These are phyloP conservation scores for Eimeria praecox DNA, from an alignment of 169 alveolate genomes.

Conservation along the genomic window DNA sequence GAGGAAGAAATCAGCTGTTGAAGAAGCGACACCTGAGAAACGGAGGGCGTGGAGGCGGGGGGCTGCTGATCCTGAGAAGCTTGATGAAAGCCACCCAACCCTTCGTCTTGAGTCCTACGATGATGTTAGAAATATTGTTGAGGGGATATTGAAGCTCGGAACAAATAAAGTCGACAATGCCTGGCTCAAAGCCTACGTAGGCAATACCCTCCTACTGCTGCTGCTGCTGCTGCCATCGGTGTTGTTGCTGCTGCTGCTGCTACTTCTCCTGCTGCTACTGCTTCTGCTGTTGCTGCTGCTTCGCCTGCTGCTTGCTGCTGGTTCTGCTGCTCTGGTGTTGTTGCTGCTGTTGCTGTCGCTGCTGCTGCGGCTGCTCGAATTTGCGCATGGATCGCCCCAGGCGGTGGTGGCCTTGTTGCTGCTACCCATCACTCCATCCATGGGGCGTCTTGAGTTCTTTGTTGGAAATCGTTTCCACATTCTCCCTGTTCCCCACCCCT, in stretches of 20 bases:
- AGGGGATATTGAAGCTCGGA: constrained; percentile 60
- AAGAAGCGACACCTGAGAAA: constrained; percentile 31
- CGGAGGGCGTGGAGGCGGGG: constrained; percentile 28
- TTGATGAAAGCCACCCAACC: constrained; percentile 39
- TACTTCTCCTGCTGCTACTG: not conserved
- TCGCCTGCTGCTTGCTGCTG: not conserved
- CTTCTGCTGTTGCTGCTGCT: not conserved
- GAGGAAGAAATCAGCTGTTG: constrained; percentile 53
- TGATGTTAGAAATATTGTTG: constrained; percentile 56
- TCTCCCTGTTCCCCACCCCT: no score
- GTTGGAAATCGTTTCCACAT: no score
- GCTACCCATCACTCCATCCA: no score
- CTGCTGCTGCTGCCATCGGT: not conserved
- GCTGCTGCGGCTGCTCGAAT: not conserved
- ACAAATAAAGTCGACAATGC: constrained; percentile 27
- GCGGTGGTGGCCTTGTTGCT: no score
- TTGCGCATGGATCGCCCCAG: no score
- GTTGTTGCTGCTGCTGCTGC: not conserved
- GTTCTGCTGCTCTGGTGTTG: not conserved
- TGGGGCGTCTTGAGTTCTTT: no score
- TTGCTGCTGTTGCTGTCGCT: constrained; percentile 9
- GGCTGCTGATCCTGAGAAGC: constrained; percentile 30
- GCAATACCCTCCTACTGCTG: not conserved
- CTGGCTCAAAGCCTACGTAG: constrained; percentile 60
- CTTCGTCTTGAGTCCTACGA: constrained; percentile 69